Conservation (phyloP, 352 stramenopile species). For the Saprolegnia diclina region DNA sequence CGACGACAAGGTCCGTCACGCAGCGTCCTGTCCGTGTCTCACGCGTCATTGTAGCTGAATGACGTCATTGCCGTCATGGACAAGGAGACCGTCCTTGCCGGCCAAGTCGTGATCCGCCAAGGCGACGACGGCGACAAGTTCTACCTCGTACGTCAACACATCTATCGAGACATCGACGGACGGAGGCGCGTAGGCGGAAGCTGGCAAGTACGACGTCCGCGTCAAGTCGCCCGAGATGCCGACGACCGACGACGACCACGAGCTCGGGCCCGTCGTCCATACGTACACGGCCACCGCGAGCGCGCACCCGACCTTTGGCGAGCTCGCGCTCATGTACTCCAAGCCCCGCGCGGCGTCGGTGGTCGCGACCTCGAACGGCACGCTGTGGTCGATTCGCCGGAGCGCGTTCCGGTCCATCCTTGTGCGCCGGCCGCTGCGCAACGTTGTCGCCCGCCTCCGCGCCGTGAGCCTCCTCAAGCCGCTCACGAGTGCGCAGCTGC, state of each 20-base stretch:
- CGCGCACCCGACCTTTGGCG: conserved; percentile 75
- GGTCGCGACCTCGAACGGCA: conserved; percentile 50
- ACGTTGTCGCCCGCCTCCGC: conserved; percentile 71
- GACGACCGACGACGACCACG: conserved; percentile 22
- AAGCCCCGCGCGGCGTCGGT: conserved; percentile 75
- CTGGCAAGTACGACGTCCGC: conserved; percentile 72
- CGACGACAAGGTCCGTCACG: conserved; percentile 81
- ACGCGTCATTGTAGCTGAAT: conserved; percentile 32
- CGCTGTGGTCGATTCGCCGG: conserved; percentile 88
- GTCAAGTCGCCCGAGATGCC: conserved; percentile 21
- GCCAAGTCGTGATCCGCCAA: conserved; percentile 89
- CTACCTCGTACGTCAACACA: conserved; percentile 68
- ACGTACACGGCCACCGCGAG: conserved; percentile 59
- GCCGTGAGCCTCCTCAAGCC: conserved; percentile 77
- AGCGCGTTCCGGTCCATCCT: conserved; percentile 91
- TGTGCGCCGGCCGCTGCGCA: conserved; percentile 73
- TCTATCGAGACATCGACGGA: neutral
- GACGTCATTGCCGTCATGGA: conserved; percentile 88
- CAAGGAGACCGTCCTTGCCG: conserved; percentile 66
- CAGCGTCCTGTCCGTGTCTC: neutral
- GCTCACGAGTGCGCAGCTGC: conserved; percentile 84
- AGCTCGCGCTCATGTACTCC: conserved; percentile 84
- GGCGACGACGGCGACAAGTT: conserved; percentile 90
- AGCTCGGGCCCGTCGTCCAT: conserved; percentile 62
- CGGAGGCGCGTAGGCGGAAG: conserved; percentile 43